Evolutionary conservation across 2,329 filamentous ascomycete species (phyloP), one percentile per base, ranked within the genome.

Genomic region (Aspergillus puulaauensis): DNA sequence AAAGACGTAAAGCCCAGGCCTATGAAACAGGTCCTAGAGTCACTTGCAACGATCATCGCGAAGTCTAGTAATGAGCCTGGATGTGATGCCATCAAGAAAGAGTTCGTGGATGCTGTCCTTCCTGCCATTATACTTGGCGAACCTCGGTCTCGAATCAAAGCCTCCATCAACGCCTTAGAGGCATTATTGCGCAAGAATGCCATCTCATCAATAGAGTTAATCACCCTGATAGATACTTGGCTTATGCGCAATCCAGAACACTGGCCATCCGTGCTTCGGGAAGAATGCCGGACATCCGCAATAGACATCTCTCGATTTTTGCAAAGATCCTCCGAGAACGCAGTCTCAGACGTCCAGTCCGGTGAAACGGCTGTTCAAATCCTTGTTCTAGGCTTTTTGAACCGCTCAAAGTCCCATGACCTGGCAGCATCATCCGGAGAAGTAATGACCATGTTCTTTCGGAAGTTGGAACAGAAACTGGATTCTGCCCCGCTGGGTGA

Each of bases 1-100:
- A 74, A 77, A 57, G 74, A 76, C 61, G 68, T 72, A 7, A 77
- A 75, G 51, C 71, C 74, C 21, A 80, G 78, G 64, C 73, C 77
- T 21, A 71, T 80, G 66, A 76, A 75, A 61, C 76, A 79, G 57
- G 68, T 81, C 2, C 59, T 81, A 49, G 66, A 70, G 52, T 74
- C 75, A n/a, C 56, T 80, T 55, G 67, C 68, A 39, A 71, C 65
- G 19, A 70, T 75, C 11, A 57, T 76, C 47, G 67, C 60, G 12
- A 72, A 69, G 27, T 64, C 67, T 44, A 64, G 66, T 11, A 43
- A 67, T 31, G 67, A 68, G 21, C 33, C 66, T 12, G 58, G 61
- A 17, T 58, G 49, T 33, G 4, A 23, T 7, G 58, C 55, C 2
- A 68, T 76, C 21, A 61, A 66, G 31, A 53, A 52, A 6, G 61